Evolutionary conservation across 441 rosid genomes (phyloP).

Genomic region (Gossypium aridum): DNA sequence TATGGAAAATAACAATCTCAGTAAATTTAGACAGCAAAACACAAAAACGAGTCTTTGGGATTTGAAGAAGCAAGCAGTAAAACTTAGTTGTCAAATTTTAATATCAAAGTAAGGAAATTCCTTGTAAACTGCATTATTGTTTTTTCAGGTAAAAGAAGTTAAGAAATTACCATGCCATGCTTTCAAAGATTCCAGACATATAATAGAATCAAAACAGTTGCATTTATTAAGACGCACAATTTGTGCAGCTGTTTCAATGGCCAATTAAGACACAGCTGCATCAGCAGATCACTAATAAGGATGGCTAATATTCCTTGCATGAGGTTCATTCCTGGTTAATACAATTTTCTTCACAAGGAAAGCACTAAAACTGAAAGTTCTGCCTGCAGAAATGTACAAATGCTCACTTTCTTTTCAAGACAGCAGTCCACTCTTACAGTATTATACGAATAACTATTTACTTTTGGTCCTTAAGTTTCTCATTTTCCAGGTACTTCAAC

Average conservation of each 20-base stretch:
- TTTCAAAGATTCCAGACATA: neutral
- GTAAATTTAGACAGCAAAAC: neutral
- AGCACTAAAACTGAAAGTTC: neutral
- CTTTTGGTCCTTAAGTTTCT: slow-evolving; percentile 49
- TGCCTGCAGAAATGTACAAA: neutral
- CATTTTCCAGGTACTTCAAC: slow-evolving; percentile 74
- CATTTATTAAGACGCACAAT: neutral
- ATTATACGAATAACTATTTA: slow-evolving; percentile 18
- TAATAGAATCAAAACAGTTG: neutral
- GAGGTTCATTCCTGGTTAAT: neutral
- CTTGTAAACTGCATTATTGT: neutral
- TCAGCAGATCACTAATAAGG: neutral
- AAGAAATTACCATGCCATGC: neutral
- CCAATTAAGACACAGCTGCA: neutral
- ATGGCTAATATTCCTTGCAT: neutral
- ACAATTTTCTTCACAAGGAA: neutral
- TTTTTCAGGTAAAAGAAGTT: neutral
- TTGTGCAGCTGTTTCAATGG: neutral
- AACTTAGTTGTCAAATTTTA: neutral
- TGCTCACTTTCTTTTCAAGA: neutral
- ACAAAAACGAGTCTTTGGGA: neutral
- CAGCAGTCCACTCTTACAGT: slow-evolving; percentile 13
- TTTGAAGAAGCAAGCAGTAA: neutral
- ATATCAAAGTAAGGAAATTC: neutral
- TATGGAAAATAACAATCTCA: neutral